Evolutionary conservation across 169 alveolate species (phyloP), one percentile per base, ranked within the genome.

Genomic region (Theileria orientalis): DNA sequence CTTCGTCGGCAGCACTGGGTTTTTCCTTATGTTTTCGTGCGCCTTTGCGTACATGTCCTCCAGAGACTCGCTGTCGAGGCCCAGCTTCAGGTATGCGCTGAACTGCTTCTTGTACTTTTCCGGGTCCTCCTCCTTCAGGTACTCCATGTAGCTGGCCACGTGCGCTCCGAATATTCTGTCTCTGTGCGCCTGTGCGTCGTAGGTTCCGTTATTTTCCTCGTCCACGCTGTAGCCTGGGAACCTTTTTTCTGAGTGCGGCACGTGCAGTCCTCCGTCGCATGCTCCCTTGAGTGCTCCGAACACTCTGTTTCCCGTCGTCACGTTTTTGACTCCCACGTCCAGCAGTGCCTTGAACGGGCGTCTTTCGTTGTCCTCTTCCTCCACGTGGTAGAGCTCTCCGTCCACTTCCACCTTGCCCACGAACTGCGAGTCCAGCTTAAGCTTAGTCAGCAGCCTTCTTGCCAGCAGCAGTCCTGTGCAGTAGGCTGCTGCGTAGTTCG

Each of bases 211-310:
- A 76, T 92, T 96, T 40, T 90, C 95, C 13, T 94, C 98, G 49
- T 84, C 96, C 60, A 83, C 92, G 40, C 89, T 85, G 94, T 90
- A 97, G 56, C 99, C 99, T 23, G 99, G 99, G 98, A 98, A 98
- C 83, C 99, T 94, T 92, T 95, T 96, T 91, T 92, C 93, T 67
- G 96, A 92, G 96, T 98, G 99, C n/a, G 99, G 99, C 57, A 98
- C 94, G 83, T 96, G 95, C 60, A 98, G 86, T 33, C 99, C 99
- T 37, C 99, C 99, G 88, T 98, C 99, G 52, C 96, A 94, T 51
- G 99, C 99, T 30, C 99, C 99, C 94, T 98, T 98, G 93, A 98
- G 91, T 49, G 99, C 99, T 56, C 99, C 99, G 92, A 98, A 98
- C 42, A 97, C 99, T 82, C 99, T 97, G 93, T 96, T 96, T 37